A percentile compares a stretch with the other conserved stretches of the same genome.
phyloP scores from a whole-genome alignment of 768 basidiomycete species.

The Omphalotus guepiniiformis region DNA sequence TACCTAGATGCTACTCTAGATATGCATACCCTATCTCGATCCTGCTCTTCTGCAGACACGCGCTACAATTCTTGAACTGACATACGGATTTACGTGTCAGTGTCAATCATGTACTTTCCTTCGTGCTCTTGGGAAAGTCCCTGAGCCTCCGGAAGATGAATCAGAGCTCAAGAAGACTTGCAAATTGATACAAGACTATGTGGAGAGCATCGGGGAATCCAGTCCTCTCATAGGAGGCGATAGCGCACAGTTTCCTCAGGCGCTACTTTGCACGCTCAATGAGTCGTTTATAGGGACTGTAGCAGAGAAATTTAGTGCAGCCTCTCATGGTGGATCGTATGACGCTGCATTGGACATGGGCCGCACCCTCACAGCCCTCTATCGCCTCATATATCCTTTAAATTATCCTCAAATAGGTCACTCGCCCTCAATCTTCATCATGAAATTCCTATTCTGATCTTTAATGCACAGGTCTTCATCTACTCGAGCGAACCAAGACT shows the following conservation, averaged over 20 bases:
- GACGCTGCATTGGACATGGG: slow-evolving; percentile 50
- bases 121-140: slow-evolving; percentile 31
- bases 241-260: slow-evolving; percentile 31
- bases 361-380: slow-evolving; percentile 57
- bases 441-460: not conserved
- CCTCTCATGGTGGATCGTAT: slow-evolving; percentile 66
- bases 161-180: slow-evolving; percentile 19
- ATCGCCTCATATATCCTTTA: slow-evolving; percentile 64
- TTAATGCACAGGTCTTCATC: slow-evolving; percentile 56
- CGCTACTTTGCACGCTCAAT: slow-evolving; percentile 42
- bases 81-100: slow-evolving; percentile 65
- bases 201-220: slow-evolving; percentile 2
- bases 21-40: slow-evolving; percentile 74
- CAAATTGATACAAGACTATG: slow-evolving; percentile 9
- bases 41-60: slow-evolving; percentile 66
- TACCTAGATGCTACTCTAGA: slow-evolving; percentile 32
- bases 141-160: slow-evolving; percentile 32
- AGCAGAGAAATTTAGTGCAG: slow-evolving; percentile 59
- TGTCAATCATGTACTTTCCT: slow-evolving; percentile 56
- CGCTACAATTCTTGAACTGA: slow-evolving; percentile 50
- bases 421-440: slow-evolving; percentile 13
- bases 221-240: slow-evolving; percentile 4
- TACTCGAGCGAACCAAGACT: slow-evolving; percentile 72
- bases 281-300: slow-evolving; percentile 55
- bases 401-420: slow-evolving; percentile 83